phyloP scores from a whole-genome alignment of 805 yeast species.

The Saccharomyces mikatae region DNA sequence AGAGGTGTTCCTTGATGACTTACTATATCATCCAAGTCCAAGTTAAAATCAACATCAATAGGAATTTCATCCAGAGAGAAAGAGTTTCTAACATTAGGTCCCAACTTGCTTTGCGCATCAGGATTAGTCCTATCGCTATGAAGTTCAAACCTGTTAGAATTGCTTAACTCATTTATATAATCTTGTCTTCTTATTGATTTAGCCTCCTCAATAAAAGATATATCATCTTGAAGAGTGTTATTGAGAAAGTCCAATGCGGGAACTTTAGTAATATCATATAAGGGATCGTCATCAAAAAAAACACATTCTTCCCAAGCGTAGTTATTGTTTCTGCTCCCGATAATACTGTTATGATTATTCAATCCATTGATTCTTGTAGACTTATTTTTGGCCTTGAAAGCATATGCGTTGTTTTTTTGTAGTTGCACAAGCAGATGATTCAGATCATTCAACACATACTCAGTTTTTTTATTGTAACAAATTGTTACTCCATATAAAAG shows the following conservation, averaged over 20 bases:
- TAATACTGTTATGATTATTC: conserved; percentile 3
- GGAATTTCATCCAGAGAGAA: conserved; percentile 14
- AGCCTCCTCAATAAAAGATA: conserved; percentile 1
- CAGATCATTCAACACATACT: conserved; percentile 25
- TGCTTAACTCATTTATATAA: conserved; percentile 18
- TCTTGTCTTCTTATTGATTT: conserved; percentile 18
- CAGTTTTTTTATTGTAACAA: conserved; percentile 27
- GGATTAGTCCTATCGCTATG: conserved; percentile 3
- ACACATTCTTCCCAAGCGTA: conserved; percentile 3
- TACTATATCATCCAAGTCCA: conserved; percentile 24
- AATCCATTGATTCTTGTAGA: conserved; percentile 1
- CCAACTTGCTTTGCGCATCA: neutral
- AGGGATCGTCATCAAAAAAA: conserved; percentile 22
- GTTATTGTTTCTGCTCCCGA: neutral
- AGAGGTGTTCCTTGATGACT: conserved; percentile 21
- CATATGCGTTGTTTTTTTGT: conserved; percentile 4
- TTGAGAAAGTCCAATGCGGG: conserved; percentile 1
- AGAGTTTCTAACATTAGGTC: neutral
- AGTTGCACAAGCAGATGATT: conserved; percentile 16
- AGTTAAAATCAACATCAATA: conserved; percentile 24
- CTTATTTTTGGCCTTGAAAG: neutral
- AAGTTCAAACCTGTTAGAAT: conserved; percentile 12
- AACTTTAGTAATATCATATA: conserved; percentile 20
- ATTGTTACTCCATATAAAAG: conserved; percentile 28
- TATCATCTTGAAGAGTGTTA: conserved; percentile 1